A percentile compares a stretch with the other conserved stretches of the same genome.
Evolutionary conservation across 305 asterid species (phyloP).

Genomic region (Lippia alba): DNA sequence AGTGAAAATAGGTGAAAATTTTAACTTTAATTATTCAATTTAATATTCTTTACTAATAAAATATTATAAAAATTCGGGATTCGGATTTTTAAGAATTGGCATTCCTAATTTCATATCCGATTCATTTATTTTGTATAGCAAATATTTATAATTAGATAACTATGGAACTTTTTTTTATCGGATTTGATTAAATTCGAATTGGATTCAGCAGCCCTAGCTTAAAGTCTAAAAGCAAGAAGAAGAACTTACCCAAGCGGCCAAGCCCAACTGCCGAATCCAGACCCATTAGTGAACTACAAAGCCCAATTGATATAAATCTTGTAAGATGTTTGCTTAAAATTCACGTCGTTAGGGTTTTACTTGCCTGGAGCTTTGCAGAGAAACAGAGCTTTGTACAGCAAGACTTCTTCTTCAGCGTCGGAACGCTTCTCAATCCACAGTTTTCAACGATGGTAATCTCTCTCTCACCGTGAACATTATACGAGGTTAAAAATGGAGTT

Average conservation of each 20-base stretch:
- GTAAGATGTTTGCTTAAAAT: conserved; percentile 1
- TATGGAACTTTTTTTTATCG: too few relatives aligned
- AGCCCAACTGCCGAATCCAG: background rate
- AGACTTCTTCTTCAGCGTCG: background rate
- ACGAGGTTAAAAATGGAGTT: background rate
- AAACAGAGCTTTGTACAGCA: conserved; percentile 12
- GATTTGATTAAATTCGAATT: too few relatives aligned
- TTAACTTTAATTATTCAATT: too few relatives aligned
- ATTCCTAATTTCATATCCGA: too few relatives aligned
- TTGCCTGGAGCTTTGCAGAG: background rate
- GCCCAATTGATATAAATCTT: background rate
- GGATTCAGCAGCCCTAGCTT: too few relatives aligned
- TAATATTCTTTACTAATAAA: too few relatives aligned
- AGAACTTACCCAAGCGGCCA: background rate
- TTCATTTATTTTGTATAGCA: too few relatives aligned
- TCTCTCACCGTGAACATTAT: background rate
- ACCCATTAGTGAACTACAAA: background rate
- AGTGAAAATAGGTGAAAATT: too few relatives aligned
- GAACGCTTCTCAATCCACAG: background rate
- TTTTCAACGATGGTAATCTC: conserved; percentile 21
- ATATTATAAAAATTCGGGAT: too few relatives aligned
- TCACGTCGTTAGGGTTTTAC: conserved; percentile 23
- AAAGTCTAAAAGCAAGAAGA: too few relatives aligned
- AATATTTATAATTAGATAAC: too few relatives aligned
- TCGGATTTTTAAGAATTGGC: too few relatives aligned